Conservation (phyloP, 495 filamentous ascomycete genomes). For the Podospora pseudocomata region DNA sequence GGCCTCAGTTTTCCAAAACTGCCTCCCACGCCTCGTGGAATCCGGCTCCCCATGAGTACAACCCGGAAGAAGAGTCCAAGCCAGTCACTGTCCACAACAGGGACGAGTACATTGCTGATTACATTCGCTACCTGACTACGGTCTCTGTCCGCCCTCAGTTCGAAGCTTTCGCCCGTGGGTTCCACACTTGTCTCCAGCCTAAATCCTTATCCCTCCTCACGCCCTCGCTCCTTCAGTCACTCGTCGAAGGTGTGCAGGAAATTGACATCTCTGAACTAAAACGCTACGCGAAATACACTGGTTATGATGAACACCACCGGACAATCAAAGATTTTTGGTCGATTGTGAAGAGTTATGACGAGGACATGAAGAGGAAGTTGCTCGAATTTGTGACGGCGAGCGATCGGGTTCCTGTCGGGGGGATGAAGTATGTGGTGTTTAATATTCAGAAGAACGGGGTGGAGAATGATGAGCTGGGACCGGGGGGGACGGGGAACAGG, state of each 20-base stretch:
- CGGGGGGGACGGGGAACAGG: neutral
- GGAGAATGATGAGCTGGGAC: constrained; percentile 46
- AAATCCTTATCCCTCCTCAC: constrained; percentile 69
- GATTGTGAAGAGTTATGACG: constrained; percentile 63
- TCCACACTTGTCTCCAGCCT: constrained; percentile 68
- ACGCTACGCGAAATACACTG: constrained; percentile 68
- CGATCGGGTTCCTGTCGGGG: constrained; percentile 83
- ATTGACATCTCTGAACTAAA: constrained; percentile 72
- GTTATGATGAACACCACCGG: constrained; percentile 63
- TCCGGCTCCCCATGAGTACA: constrained; percentile 31
- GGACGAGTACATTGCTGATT: constrained; percentile 75
- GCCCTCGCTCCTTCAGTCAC: constrained; percentile 62
- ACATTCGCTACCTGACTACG: constrained; percentile 79
- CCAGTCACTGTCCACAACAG: constrained; percentile 76
- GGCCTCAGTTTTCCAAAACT: constrained; percentile 41
- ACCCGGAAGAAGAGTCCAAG: constrained; percentile 47
- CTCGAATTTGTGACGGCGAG: constrained; percentile 94
- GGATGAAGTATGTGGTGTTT: constrained; percentile 75
- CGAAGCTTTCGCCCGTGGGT: constrained; percentile 76
- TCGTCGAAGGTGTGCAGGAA: constrained; percentile 77
- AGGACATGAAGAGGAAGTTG: constrained; percentile 65
- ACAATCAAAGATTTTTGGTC: constrained; percentile 80
- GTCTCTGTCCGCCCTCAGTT: constrained; percentile 74
- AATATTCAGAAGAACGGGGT: constrained; percentile 75
- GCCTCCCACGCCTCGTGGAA: constrained; percentile 12